Conservation (phyloP, 768 basidiomycete species). For the Antrodiella citrinella region DNA sequence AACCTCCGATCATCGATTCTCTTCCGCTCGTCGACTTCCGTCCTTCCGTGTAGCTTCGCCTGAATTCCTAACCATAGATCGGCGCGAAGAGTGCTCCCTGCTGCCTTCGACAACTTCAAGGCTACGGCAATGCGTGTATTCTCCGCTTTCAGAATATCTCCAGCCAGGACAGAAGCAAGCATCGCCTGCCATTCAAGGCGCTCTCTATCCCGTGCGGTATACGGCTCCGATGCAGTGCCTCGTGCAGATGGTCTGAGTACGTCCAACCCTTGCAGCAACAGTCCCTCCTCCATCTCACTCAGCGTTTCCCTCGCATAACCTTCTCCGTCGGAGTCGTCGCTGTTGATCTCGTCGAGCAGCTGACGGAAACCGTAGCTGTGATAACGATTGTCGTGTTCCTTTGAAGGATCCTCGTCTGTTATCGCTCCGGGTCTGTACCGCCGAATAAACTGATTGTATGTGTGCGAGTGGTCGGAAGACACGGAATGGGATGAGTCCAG, state of each 20-base stretch:
- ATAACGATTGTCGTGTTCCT: slow-evolving; percentile 80
- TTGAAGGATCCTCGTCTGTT: slow-evolving; percentile 54
- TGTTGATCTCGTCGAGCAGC: slow-evolving; percentile 59
- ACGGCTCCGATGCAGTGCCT: too few relatives aligned
- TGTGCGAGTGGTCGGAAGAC: slow-evolving; percentile 44
- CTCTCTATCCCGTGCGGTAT: slow-evolving; percentile 68
- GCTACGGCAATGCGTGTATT: slow-evolving; percentile 86
- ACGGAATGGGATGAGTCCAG: slow-evolving; percentile 21
- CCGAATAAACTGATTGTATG: slow-evolving; percentile 75
- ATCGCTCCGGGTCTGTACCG: slow-evolving; percentile 59
- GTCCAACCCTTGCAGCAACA: slow-evolving; percentile 52
- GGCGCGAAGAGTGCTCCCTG: slow-evolving; percentile 56
- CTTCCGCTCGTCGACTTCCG: slow-evolving; percentile 75
- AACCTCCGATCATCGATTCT: slow-evolving; percentile 78
- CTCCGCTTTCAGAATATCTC: slow-evolving; percentile 92
- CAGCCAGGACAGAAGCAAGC: slow-evolving; percentile 86
- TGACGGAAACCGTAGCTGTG: slow-evolving; percentile 66
- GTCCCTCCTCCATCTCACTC: slow-evolving; percentile 33
- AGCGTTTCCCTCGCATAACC: slow-evolving; percentile 46
- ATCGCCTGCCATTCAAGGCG: slow-evolving; percentile 94
- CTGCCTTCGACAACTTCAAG: slow-evolving; percentile 59
- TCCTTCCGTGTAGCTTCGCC: slow-evolving; percentile 74
- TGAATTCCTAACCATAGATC: slow-evolving; percentile 88
- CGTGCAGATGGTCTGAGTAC: slow-evolving; percentile 48
- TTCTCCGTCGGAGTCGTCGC: slow-evolving; percentile 63